These are phyloP conservation scores for Aspergillus fischeri DNA, from an alignment of 2,329 filamentous ascomycete species.

Conservation along the genomic window DNA sequence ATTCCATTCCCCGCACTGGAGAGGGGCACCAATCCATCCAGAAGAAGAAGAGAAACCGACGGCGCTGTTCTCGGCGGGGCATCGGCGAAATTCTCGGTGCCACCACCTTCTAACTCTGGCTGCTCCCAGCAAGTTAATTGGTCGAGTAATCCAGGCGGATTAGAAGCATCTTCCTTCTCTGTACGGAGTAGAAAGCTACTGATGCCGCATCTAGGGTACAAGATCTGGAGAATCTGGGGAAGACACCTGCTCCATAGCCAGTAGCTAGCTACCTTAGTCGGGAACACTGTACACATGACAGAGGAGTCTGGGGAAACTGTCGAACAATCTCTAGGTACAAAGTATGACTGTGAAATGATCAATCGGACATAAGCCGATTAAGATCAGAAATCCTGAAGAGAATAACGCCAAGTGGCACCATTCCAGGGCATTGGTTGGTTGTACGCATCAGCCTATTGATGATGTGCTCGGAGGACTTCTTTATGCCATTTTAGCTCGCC, in stretches of 20 bases:
- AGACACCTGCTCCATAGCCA: no score
- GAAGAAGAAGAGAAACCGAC: not conserved
- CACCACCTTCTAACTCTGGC: not conserved
- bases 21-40: not conserved
- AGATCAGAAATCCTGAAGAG: no score
- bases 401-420: not conserved
- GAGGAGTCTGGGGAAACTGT: no score
- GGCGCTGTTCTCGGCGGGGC: conserved; percentile 17
- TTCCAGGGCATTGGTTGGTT: not conserved
- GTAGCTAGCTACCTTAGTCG: no score
- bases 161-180: not conserved
- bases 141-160: not conserved
- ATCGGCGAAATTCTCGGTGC: conserved; percentile 24
- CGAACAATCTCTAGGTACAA: no score
- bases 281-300: no score
- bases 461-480: conserved; percentile 19
- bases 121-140: not conserved
- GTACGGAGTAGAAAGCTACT: not conserved
- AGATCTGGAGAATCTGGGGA: no score
- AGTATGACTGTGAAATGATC: not conserved
- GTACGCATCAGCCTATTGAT: conserved; percentile 5
- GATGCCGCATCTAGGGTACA: no score
- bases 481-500: conserved; percentile 18
- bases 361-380: not conserved
- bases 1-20: not conserved